Evolutionary conservation across 208 protist genomes (phyloP).

Genomic region (Leishmania martiniquensis): DNA sequence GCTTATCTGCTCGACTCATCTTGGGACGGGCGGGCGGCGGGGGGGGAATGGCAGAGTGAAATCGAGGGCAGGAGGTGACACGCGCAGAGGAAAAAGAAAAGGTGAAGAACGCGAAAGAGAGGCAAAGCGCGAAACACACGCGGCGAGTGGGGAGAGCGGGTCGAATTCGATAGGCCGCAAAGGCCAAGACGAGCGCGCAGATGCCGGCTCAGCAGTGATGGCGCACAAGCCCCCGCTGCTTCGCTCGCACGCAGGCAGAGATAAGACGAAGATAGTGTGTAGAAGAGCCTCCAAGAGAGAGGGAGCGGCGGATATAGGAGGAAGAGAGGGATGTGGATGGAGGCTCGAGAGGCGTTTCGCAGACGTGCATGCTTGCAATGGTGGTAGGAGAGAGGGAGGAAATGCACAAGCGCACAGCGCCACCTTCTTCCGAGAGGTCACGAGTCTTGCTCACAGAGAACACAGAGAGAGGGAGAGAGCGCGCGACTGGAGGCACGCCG

Average conservation of each 20-base stretch:
- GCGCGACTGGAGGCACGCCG: not conserved
- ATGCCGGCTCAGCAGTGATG: not conserved
- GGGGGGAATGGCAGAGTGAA: too few species aligned
- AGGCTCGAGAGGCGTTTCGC: not conserved
- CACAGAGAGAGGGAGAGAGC: not conserved
- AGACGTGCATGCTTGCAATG: not conserved
- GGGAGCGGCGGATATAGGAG: not conserved
- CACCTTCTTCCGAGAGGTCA: not conserved
- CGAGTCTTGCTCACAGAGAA: too few species aligned
- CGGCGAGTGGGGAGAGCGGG: not conserved
- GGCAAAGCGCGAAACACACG: not conserved
- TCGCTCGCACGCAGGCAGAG: not conserved
- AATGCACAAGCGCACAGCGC: not conserved
- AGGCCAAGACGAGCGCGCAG: not conserved
- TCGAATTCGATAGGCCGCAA: not conserved
- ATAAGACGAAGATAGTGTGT: not conserved
- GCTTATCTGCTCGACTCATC: constrained; percentile 82
- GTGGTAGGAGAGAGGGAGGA: not conserved
- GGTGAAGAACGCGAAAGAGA: constrained; percentile 1
- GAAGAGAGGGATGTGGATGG: not conserved
- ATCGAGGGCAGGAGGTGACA: not conserved
- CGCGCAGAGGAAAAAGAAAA: constrained; percentile 3
- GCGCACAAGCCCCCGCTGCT: not conserved
- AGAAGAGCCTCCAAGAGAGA: not conserved
- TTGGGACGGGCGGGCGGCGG: not conserved